Evolutionary conservation across 306 rosid species (phyloP).

Genomic region (Calophaca sinica): DNA sequence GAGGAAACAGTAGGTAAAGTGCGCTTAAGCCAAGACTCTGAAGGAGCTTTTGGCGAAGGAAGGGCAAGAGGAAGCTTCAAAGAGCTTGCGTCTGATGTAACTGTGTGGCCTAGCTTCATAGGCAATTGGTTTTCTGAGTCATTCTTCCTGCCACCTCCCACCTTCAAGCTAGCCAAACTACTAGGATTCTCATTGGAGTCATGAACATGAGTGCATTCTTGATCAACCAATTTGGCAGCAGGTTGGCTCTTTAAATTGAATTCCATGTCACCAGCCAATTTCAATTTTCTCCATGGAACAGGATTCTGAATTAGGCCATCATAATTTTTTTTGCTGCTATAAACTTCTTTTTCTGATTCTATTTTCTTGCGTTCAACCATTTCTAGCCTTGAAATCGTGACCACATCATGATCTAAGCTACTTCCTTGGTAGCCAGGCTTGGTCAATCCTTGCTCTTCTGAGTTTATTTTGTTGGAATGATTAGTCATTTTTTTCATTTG

Average conservation of each 20-base stretch:
- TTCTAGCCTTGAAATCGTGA: constrained; percentile 42
- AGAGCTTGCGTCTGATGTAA: constrained; percentile 38
- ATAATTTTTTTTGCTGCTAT: constrained; percentile 34
- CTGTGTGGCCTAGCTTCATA: constrained; percentile 38
- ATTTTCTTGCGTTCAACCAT: constrained; percentile 40
- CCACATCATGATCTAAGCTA: constrained; percentile 33
- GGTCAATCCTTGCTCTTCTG: constrained; percentile 47
- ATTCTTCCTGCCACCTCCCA: constrained; percentile 36
- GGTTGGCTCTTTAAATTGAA: constrained; percentile 38
- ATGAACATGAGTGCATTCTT: constrained; percentile 32
- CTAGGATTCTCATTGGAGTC: constrained; percentile 41
- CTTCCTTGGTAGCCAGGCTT: constrained; percentile 47
- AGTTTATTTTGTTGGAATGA: constrained; percentile 44
- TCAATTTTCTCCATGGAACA: constrained; percentile 42
- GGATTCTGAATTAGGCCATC: constrained; percentile 38
- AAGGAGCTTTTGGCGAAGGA: constrained; percentile 86
- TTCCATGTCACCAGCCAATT: constrained; percentile 37
- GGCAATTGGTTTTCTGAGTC: constrained; percentile 45
- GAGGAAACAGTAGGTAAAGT: constrained; percentile 74
- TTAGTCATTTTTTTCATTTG: constrained; percentile 44
- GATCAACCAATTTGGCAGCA: constrained; percentile 40
- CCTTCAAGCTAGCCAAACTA: constrained; percentile 47
- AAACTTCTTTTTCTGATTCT: constrained; percentile 51
- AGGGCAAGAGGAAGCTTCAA: constrained; percentile 62
- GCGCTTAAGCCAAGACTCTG: constrained; percentile 92